Conservation (phyloP, 495 filamentous ascomycete genomes). For the Chaetomium fimeti region DNA sequence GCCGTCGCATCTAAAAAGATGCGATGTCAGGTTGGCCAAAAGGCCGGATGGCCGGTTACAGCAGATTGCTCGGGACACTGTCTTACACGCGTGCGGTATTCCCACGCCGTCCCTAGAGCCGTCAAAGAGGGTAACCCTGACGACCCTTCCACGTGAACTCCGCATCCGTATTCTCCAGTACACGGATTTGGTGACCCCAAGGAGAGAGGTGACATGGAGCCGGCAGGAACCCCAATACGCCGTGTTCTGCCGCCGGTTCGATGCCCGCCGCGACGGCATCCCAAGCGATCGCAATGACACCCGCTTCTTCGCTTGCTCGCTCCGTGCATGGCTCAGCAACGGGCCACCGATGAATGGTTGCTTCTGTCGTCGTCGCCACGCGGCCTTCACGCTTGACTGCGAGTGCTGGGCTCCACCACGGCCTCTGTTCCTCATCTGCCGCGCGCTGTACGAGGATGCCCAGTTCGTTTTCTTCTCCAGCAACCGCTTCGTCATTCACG, state of each 20-base stretch:
- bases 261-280: not conserved
- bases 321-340: not conserved
- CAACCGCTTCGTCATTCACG: conserved; percentile 1
- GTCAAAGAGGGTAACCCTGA: not conserved
- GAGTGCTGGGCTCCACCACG: conserved; percentile 1
- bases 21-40: conserved; percentile 6
- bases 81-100: not conserved
- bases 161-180: conserved; percentile 7
- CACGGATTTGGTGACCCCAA: conserved; percentile 1
- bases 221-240: not conserved
- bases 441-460: not conserved
- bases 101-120: not conserved
- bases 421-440: not conserved
- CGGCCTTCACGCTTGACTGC: not conserved
- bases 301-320: not conserved
- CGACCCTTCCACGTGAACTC: conserved; percentile 2
- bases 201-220: not conserved
- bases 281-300: not conserved
- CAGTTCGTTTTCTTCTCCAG: conserved; percentile 2
- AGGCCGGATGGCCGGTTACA: not conserved
- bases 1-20: not conserved
- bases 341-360: not conserved
- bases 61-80: not conserved
- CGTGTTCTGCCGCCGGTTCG: not conserved
- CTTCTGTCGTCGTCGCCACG: conserved; percentile 1